These are phyloP conservation scores for Tetrahymena thermophila DNA, from an alignment of 73 alveolate genomes.

Conservation along the genomic window DNA sequence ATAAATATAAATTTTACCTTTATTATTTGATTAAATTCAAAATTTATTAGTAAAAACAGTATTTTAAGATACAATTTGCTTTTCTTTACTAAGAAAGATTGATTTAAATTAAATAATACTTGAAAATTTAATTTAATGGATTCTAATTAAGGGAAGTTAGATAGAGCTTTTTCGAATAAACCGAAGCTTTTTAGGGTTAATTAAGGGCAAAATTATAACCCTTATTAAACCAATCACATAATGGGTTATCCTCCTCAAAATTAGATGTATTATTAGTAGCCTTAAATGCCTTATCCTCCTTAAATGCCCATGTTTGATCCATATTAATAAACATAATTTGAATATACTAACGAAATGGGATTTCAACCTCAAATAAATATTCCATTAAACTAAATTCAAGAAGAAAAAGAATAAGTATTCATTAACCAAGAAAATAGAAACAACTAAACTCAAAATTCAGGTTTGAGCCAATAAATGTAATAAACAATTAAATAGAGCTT, in stretches of 20 bases:
- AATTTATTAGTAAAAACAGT: too few species aligned
- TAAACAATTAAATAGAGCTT: not conserved
- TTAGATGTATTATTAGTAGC: not conserved
- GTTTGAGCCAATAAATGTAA: not conserved
- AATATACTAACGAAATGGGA: not conserved
- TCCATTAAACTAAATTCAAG: not conserved
- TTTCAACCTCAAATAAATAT: not conserved
- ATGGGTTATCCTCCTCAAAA: not conserved
- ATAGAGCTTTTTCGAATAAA: not conserved
- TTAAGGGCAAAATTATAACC: not conserved
- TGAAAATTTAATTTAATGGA: not conserved
- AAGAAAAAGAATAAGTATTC: not conserved
- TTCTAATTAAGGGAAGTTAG: not conserved
- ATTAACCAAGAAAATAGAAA: not conserved
- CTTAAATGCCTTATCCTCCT: not conserved
- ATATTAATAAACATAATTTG: not conserved
- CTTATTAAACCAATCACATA: not conserved
- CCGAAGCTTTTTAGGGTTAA: not conserved
- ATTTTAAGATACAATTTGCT: too few species aligned
- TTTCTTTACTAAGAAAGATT: too few species aligned
- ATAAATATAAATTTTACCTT: too few species aligned
- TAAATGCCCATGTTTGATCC: not conserved
- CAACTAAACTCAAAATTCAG: not conserved
- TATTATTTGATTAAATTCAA: too few species aligned
- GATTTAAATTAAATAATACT: not conserved